Conservation (phyloP, 1,284 basidiomycete genomes). For the Tilletia walkeri region DNA sequence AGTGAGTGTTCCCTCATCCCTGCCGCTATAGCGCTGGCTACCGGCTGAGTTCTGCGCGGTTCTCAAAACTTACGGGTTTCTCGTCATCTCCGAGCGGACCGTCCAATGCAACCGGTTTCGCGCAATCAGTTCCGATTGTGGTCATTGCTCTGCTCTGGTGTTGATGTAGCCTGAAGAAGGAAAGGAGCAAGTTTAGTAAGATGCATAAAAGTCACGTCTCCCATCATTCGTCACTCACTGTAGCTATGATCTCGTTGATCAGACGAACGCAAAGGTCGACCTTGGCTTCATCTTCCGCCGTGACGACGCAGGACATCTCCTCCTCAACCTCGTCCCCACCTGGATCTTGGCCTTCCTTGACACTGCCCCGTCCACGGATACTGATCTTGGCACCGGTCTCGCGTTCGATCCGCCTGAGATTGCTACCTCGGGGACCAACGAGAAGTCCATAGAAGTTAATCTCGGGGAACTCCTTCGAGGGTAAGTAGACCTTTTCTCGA, state of each 20-base stretch:
- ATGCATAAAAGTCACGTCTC: no score
- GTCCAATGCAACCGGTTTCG: no score
- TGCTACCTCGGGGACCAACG: slow-evolving; percentile 96
- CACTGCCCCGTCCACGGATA: slow-evolving; percentile 95
- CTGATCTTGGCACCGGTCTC: slow-evolving; percentile 99
- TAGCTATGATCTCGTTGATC: slow-evolving; percentile 95
- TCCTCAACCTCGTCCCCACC: slow-evolving; percentile 90
- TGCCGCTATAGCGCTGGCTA: no score
- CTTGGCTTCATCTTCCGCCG: slow-evolving; percentile 87
- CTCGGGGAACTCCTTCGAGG: slow-evolving; percentile 92
- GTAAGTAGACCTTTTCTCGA: slow-evolving; percentile 93
- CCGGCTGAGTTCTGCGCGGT: no score
- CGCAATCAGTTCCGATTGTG: no score
- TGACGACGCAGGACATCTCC: slow-evolving; percentile 95
- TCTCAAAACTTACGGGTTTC: no score
- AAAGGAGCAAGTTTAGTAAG: no score
- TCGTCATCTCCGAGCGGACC: no score
- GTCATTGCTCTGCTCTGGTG: no score
- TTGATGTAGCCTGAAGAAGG: no score
- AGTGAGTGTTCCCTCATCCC: no score
- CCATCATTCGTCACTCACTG: no score
- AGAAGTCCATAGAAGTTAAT: slow-evolving; percentile 99
- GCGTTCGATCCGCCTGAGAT: slow-evolving; percentile 98
- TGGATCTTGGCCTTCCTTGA: slow-evolving; percentile 95
- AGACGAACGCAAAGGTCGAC: slow-evolving; percentile 85